A percentile compares a stretch with the other conserved stretches of the same genome.
Conservation (phyloP, 495 filamentous ascomycete species). For the Hypoxylon crocopeplum region DNA sequence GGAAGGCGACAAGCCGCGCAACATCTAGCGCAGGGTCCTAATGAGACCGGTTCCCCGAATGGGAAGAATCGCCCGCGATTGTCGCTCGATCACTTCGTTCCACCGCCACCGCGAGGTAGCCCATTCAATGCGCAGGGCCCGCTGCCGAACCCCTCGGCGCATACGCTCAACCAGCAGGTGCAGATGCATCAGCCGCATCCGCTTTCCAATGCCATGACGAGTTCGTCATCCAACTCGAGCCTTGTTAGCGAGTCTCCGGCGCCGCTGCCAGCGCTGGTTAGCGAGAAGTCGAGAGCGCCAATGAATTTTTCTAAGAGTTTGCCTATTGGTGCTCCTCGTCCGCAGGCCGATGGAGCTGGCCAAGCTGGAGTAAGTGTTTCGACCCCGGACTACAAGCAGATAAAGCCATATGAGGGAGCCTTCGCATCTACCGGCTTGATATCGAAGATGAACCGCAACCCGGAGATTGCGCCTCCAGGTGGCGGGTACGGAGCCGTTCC, state of each 20-base stretch:
- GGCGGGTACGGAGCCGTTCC: slow-evolving; percentile 63
- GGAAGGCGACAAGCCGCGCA: slow-evolving; percentile 55
- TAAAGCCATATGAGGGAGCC: slow-evolving; percentile 81
- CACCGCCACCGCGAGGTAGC: slow-evolving; percentile 64
- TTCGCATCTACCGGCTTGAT: slow-evolving; percentile 95
- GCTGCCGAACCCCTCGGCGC: slow-evolving; percentile 62
- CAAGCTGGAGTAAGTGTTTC: slow-evolving; percentile 57
- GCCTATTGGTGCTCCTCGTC: slow-evolving; percentile 55
- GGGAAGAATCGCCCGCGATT: slow-evolving; percentile 67
- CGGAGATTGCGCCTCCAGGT: slow-evolving; percentile 48
- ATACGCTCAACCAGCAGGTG: slow-evolving; percentile 51
- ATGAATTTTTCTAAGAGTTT: slow-evolving; percentile 82
- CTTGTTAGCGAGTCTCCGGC: slow-evolving; percentile 77
- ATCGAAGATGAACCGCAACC: slow-evolving; percentile 75
- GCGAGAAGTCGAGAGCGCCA: slow-evolving; percentile 50
- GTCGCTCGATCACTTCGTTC: slow-evolving; percentile 77
- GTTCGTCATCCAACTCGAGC: slow-evolving; percentile 76
- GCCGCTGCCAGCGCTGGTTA: slow-evolving; percentile 64
- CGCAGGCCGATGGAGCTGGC: slow-evolving; percentile 14
- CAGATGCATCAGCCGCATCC: slow-evolving; percentile 73
- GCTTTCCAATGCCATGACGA: slow-evolving; percentile 81
- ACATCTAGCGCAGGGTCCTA: slow-evolving; percentile 49
- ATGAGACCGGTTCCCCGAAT: slow-evolving; percentile 57
- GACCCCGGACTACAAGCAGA: slow-evolving; percentile 84
- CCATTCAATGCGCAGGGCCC: slow-evolving; percentile 63